Evolutionary conservation across 2,329 filamentous ascomycete species (phyloP).

Genomic region (Pseudogymnoascus sp.): DNA sequence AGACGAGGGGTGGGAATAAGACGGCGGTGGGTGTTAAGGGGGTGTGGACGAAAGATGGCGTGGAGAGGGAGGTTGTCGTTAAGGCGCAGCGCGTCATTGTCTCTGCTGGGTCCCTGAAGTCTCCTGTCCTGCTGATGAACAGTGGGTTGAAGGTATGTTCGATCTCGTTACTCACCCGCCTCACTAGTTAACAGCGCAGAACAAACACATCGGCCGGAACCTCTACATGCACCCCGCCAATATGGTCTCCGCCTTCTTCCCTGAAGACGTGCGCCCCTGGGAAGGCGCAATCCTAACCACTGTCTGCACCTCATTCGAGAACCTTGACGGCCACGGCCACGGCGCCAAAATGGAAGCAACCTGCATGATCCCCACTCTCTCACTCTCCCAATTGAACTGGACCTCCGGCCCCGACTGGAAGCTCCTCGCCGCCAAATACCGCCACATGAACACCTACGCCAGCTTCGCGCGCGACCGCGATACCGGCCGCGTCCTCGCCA

Average conservation of each 20-base stretch:
- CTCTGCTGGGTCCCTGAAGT: conserved; percentile 67
- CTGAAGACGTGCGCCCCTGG: conserved; percentile 64
- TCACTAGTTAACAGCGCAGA: conserved; percentile 32
- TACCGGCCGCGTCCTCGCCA: conserved; percentile 59
- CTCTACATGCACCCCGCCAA: conserved; percentile 74
- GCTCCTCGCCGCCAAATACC: conserved; percentile 59
- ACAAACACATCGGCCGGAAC: conserved; percentile 73
- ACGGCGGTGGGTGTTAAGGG: conserved; percentile 64
- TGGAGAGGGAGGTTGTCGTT: conserved; percentile 57
- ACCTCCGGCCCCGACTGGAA: conserved; percentile 62
- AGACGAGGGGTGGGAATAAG: conserved; percentile 34
- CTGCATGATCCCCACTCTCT: conserved; percentile 63
- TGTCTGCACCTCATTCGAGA: conserved; percentile 69
- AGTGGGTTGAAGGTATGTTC: conserved; percentile 55
- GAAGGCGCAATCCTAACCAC: conserved; percentile 71
- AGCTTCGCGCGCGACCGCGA: conserved; percentile 69
- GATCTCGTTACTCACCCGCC: not conserved
- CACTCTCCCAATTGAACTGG: conserved; percentile 60
- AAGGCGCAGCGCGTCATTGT: conserved; percentile 75
- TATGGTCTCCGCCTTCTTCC: conserved; percentile 52
- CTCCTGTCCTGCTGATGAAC: conserved; percentile 66
- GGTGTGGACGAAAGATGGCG: conserved; percentile 48
- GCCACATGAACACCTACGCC: conserved; percentile 66
- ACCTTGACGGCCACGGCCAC: conserved; percentile 73
- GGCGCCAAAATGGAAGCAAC: conserved; percentile 74